Evolutionary conservation across 2,329 filamentous ascomycete genomes (phyloP), one percentile per base, ranked within the genome.

Genomic region (Zasmidium citrigriseum): DNA sequence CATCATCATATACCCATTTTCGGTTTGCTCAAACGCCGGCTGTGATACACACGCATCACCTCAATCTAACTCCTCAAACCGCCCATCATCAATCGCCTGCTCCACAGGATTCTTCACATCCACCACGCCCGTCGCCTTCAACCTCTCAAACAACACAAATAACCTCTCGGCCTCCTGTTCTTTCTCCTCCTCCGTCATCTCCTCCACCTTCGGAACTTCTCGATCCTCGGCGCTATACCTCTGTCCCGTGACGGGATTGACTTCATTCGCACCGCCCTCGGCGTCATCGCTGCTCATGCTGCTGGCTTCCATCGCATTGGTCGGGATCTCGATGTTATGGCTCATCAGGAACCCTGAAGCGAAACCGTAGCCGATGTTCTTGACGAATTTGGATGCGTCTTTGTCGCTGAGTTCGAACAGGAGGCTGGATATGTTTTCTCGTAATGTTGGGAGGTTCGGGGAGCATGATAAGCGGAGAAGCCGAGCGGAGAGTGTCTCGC

Each of bases 361-460:
- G 70, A 90, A 96, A 0, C 95, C 95, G 71, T 96, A 99, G 0
- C 95, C 95, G 12, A 99, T 90, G 66, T 97, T 97, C 52, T 90
- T 83, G 0, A 98, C 89, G 69, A 97, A 95, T 25, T 82, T 89
- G 16, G 83, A 83, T 0, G 93, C 85, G 67, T 97, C 87, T 67
- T 87, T 89, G 63, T 88, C 89, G 0, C 92, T 96, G 24, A 98
- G 81, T 64, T 96, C 89, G 72, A 96, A 99, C 61, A 97, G 83
- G 22, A 99, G 80, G 25, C 88, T 82, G 0, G 89, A 90, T 53
- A 96, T 88, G 18, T 85, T 84, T 48, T 89, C 86, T 18, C 91
- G 86, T 2, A 96, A 78, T 41, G 87, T 86, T 0, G 90, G 86
- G 0, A 89, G 83, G 46, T 86, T 75, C 0, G 92, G 84, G 14